phyloP scores from a whole-genome alignment of 768 basidiomycete genomes.

The Lactarius indigo region DNA sequence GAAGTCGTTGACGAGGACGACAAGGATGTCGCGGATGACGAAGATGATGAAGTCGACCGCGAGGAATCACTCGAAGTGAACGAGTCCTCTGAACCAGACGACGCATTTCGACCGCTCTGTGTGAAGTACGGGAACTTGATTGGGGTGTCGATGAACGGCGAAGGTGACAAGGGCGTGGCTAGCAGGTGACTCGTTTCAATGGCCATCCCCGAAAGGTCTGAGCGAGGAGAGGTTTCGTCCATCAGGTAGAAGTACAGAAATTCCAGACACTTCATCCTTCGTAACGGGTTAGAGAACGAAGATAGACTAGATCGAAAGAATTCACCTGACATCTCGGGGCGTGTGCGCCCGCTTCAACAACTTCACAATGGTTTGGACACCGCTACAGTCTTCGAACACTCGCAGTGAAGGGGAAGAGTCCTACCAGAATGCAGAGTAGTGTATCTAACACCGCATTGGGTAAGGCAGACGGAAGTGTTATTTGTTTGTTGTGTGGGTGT shows the following conservation, averaged over 20 bases:
- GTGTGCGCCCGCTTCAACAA: constrained; percentile 83
- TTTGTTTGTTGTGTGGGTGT: constrained; percentile 15
- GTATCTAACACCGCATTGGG: constrained; percentile 73
- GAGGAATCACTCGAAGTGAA: constrained; percentile 19
- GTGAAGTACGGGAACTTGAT: constrained; percentile 16
- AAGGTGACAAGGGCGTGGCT: constrained; percentile 34
- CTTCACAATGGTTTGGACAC: constrained; percentile 80
- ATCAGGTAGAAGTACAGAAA: constrained; percentile 93
- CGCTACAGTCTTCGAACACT: constrained; percentile 70
- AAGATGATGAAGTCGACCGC: constrained; percentile 21
- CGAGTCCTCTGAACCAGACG: constrained; percentile 28
- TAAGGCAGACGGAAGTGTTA: constrained; percentile 17
- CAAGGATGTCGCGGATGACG: constrained; percentile 30
- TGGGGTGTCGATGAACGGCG: constrained; percentile 28
- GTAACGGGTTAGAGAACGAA: not conserved
- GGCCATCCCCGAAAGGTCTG: constrained; percentile 23
- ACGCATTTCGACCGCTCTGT: constrained; percentile 21
- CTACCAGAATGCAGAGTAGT: constrained; percentile 81
- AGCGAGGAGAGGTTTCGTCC: constrained; percentile 57
- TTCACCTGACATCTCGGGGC: constrained; percentile 83
- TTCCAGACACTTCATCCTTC: constrained; percentile 93
- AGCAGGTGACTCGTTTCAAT: constrained; percentile 38
- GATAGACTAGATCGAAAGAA: constrained; percentile 6
- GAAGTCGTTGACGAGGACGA: constrained; percentile 33
- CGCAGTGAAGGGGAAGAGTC: constrained; percentile 75